A percentile compares a stretch with the other conserved stretches of the same genome.
Evolutionary conservation across 495 filamentous ascomycete species (phyloP).

Genomic region (Chaetomium cochliodes): DNA sequence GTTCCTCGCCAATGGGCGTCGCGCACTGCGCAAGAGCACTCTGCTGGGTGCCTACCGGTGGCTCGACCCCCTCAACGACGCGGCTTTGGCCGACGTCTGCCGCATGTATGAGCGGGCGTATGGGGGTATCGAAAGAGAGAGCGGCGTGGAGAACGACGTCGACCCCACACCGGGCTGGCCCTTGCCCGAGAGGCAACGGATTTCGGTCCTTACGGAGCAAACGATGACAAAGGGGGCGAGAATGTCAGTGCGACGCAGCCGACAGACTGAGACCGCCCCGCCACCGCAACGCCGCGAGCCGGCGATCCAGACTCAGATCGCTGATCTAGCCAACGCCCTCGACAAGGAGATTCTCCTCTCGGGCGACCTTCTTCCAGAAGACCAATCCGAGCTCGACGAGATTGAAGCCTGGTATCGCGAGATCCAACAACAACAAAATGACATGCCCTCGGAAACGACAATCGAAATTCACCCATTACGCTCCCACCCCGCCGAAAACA

Average conservation of each 20-base stretch:
- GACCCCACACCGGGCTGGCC: constrained; percentile 26
- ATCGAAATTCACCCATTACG: constrained; percentile 13
- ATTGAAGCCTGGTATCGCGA: constrained; percentile 40
- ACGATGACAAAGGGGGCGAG: background rate
- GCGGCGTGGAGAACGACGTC: constrained; percentile 31
- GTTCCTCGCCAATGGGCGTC: constrained; percentile 58
- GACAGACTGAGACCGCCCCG: background rate
- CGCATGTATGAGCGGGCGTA: constrained; percentile 58
- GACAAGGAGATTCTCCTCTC: constrained; percentile 25
- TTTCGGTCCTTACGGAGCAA: background rate
- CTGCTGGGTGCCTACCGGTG: constrained; percentile 63
- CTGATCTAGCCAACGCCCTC: constrained; percentile 6
- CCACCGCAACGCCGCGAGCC: background rate
- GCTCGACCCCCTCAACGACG: constrained; percentile 52
- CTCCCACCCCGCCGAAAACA: constrained; percentile 7
- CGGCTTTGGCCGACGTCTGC: constrained; percentile 56
- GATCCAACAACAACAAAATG: constrained; percentile 22
- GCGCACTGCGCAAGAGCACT: constrained; percentile 56
- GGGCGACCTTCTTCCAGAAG: constrained; percentile 15
- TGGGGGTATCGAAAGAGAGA: constrained; percentile 39
- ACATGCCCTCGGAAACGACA: background rate
- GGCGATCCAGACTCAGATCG: background rate
- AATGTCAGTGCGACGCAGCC: background rate
- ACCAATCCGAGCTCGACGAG: constrained; percentile 30
- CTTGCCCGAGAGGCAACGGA: constrained; percentile 7